A percentile compares a stretch with the other conserved stretches of the same genome.
Conservation (phyloP, 768 basidiomycete species). For the Mycena vulgaris region DNA sequence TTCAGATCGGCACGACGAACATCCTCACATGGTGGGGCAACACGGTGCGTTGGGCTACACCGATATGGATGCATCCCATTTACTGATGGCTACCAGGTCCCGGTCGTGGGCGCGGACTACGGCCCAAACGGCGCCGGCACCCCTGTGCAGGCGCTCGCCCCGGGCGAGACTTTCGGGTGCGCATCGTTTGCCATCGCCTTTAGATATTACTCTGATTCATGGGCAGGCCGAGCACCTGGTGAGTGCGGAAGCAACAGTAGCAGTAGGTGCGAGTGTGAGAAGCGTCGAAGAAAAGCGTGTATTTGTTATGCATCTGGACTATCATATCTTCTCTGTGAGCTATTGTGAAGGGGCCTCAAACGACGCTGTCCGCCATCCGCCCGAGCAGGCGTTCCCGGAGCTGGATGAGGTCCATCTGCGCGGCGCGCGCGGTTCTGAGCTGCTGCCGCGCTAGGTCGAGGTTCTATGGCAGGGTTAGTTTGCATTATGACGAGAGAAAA, state of each 20-base stretch:
- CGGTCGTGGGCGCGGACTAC: conserved; percentile 44
- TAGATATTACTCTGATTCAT: background rate
- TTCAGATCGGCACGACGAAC: conserved; percentile 49
- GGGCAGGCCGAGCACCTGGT: conserved; percentile 23
- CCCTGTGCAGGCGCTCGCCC: conserved; percentile 47
- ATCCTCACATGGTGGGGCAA: conserved; percentile 56
- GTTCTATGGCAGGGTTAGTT: conserved; percentile 49
- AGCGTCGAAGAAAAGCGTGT: too few relatives aligned
- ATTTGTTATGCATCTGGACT: too few relatives aligned
- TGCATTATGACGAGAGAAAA: too few relatives aligned
- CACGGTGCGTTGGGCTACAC: conserved; percentile 43
- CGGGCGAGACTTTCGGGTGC: conserved; percentile 53
- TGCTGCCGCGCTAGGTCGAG: conserved; percentile 62
- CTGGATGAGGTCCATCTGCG: conserved; percentile 63
- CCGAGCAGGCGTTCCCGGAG: conserved; percentile 63
- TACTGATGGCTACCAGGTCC: conserved; percentile 24
- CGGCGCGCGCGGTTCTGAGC: conserved; percentile 56
- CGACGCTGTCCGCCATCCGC: conserved; percentile 62
- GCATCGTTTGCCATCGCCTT: background rate
- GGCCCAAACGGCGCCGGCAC: conserved; percentile 40
- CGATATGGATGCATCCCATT: too few relatives aligned
- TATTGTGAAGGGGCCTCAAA: conserved; percentile 31
- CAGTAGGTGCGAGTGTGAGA: background rate
- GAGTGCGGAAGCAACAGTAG: background rate
- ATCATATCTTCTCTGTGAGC: too few relatives aligned